Percentiles rank a stretch among this genome's conserved stretches.
phyloP scores from a whole-genome alignment of 345 rosid species.

The Geranium rotundifolium region DNA sequence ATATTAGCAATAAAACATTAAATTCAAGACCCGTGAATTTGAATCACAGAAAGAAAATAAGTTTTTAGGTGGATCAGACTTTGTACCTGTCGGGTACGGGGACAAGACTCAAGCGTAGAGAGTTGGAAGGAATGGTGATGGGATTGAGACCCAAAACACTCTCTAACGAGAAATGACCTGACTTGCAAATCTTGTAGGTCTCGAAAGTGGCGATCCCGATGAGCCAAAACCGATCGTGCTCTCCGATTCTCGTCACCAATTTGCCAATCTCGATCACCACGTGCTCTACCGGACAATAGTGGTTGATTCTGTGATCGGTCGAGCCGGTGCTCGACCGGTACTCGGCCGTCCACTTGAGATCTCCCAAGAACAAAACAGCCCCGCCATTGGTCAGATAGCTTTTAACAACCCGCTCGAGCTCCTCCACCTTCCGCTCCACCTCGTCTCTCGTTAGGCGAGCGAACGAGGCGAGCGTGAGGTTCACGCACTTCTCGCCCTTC shows the following conservation, averaged over 20 bases:
- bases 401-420: slow-evolving; percentile 33
- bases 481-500: slow-evolving; percentile 46
- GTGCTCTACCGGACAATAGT: slow-evolving; percentile 47
- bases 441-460: slow-evolving; percentile 41
- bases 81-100: slow-evolving; percentile 67
- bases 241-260: slow-evolving; percentile 40
- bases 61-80: too few species aligned
- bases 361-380: slow-evolving; percentile 59
- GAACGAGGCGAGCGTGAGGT: slow-evolving; percentile 38
- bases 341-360: slow-evolving; percentile 61
- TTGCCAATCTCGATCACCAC: slow-evolving; percentile 66
- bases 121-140: slow-evolving; percentile 57
- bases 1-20: slow-evolving; percentile 21
- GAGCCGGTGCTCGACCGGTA: slow-evolving; percentile 28
- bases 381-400: slow-evolving; percentile 32
- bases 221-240: slow-evolving; percentile 54
- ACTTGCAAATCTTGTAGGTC: slow-evolving; percentile 65
- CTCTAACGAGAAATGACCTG: slow-evolving; percentile 55
- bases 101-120: slow-evolving; percentile 68
- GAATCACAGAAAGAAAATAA: too few species aligned
- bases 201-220: slow-evolving; percentile 79
- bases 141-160: slow-evolving; percentile 59
- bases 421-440: slow-evolving; percentile 49
- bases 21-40: too few species aligned
- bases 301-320: slow-evolving; percentile 15